A percentile compares a stretch with the other conserved stretches of the same genome.
These are phyloP conservation scores for Lactuca saligna DNA, from an alignment of 129 eudicot species.

Conservation along the genomic window DNA sequence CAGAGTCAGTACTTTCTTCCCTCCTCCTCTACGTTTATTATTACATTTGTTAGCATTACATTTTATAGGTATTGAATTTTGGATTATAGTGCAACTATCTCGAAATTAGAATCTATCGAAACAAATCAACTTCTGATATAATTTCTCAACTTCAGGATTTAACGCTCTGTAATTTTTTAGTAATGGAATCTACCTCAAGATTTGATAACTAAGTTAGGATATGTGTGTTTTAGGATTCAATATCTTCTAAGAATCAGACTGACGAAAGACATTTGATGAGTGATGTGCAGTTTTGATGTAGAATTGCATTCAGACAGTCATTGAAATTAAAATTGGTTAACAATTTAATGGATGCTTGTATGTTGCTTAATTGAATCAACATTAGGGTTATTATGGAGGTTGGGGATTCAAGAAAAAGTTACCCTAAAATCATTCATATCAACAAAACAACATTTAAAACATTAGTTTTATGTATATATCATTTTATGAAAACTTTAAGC, in stretches of 20 bases:
- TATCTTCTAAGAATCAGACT: constrained; percentile 10
- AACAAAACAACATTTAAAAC: neutral
- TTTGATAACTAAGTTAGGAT: constrained; percentile 14
- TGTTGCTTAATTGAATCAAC: constrained; percentile 7
- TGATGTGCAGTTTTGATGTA: neutral
- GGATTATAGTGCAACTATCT: too few relatives aligned
- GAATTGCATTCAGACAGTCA: neutral
- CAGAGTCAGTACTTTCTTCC: too few relatives aligned
- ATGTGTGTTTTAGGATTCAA: constrained; percentile 14
- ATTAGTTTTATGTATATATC: neutral
- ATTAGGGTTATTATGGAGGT: constrained; percentile 9
- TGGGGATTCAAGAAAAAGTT: constrained; percentile 8
- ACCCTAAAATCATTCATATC: constrained; percentile 18
- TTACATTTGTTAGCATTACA: too few relatives aligned
- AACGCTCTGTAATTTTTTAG: neutral
- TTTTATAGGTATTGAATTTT: too few relatives aligned
- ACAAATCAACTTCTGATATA: constrained; percentile 3
- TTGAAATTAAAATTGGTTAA: neutral
- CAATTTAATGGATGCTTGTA: constrained; percentile 4
- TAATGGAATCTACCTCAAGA: neutral
- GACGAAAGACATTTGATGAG: constrained; percentile 4
- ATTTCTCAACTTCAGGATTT: constrained; percentile 8
- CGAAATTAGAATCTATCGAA: neutral
- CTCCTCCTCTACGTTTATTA: too few relatives aligned
- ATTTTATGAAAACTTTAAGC: constrained; percentile 2